A percentile compares a stretch with the other conserved stretches of the same genome.
These are phyloP conservation scores for Phoma herbarum DNA, from an alignment of 2,329 filamentous ascomycete species.

Conservation along the genomic window DNA sequence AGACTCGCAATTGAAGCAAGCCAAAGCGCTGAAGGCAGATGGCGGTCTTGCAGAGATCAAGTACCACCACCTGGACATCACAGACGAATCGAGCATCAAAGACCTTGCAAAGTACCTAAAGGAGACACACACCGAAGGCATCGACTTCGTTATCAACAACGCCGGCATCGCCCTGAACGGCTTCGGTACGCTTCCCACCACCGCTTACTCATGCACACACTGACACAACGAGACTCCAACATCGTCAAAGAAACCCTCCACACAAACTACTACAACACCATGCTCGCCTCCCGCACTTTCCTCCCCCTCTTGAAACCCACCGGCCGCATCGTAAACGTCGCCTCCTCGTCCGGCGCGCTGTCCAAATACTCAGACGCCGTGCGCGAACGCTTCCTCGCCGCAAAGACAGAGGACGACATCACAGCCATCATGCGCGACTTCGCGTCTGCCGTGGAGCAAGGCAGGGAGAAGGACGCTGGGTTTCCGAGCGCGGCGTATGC, in stretches of 20 bases:
- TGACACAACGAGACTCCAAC: conserved; percentile 47
- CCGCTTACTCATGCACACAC: too few species aligned
- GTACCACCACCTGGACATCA: conserved; percentile 61
- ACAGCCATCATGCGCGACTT: conserved; percentile 61
- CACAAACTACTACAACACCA: conserved; percentile 63
- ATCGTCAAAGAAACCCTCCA: conserved; percentile 60
- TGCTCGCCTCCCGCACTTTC: conserved; percentile 56
- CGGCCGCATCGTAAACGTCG: conserved; percentile 60
- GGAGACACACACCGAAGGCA: conserved; percentile 57
- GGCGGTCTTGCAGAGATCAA: conserved; percentile 56
- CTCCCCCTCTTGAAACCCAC: conserved; percentile 57
- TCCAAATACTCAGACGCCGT: conserved; percentile 58
- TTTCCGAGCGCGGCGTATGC: conserved; percentile 62
- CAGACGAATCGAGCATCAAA: conserved; percentile 55
- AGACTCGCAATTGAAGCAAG: conserved; percentile 57
- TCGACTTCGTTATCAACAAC: conserved; percentile 65
- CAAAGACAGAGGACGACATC: conserved; percentile 55
- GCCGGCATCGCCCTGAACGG: conserved; percentile 60
- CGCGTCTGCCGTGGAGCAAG: conserved; percentile 55
- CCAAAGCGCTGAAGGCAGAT: conserved; percentile 54
- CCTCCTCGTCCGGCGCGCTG: conserved; percentile 56
- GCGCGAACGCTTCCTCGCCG: conserved; percentile 54
- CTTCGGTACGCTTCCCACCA: conserved; percentile 47
- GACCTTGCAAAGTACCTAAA: conserved; percentile 55
- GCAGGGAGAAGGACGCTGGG: conserved; percentile 57